phyloP scores from a whole-genome alignment of 2,329 filamentous ascomycete genomes.

The Mycogone perniciosa region DNA sequence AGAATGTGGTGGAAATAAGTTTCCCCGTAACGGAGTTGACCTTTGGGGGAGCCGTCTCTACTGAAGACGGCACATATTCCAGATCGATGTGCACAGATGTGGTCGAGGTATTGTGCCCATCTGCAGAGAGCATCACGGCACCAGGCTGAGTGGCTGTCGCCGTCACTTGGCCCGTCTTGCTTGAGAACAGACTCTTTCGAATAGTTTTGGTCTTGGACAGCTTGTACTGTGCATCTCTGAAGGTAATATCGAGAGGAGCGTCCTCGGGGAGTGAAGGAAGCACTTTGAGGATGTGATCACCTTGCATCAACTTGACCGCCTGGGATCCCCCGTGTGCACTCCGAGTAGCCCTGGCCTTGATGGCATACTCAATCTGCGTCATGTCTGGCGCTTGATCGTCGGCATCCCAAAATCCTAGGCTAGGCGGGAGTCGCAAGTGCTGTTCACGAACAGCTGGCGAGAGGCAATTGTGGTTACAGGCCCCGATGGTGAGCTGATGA shows the following conservation, averaged over 20 bases:
- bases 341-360: conserved; percentile 41
- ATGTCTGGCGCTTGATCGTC: conserved; percentile 51
- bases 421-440: conserved; percentile 48
- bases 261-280: conserved; percentile 45
- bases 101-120: conserved; percentile 37
- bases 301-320: conserved; percentile 33
- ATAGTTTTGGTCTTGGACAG: conserved; percentile 47
- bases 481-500: conserved; percentile 49
- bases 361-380: conserved; percentile 46
- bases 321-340: neutral
- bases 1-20: conserved; percentile 47
- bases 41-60: conserved; percentile 40
- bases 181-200: conserved; percentile 46
- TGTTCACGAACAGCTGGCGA: conserved; percentile 42
- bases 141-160: conserved; percentile 40
- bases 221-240: conserved; percentile 42
- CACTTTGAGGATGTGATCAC: conserved; percentile 42
- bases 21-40: conserved; percentile 45
- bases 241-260: conserved; percentile 44
- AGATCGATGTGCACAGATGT: conserved; percentile 41
- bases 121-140: conserved; percentile 44
- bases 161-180: conserved; percentile 45
- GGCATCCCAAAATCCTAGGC: conserved; percentile 45
- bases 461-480: conserved; percentile 45
- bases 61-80: conserved; percentile 39